Evolutionary conservation across 805 yeast genomes (phyloP), one percentile per base, ranked within the genome.

Genomic region (Myxozyma nipponensis): DNA sequence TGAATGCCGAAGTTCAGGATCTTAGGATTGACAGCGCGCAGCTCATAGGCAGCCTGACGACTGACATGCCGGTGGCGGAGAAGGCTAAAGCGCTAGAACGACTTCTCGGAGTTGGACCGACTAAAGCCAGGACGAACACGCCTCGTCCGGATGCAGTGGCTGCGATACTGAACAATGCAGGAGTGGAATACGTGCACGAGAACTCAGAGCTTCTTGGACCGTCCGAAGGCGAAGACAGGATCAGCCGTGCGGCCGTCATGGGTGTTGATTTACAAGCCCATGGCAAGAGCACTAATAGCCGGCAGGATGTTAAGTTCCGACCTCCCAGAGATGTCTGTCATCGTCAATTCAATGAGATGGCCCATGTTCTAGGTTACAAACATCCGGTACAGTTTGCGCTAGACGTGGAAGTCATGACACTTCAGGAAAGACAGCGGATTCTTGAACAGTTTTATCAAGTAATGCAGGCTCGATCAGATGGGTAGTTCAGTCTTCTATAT

Each of bases 331-430:
- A 42, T n/a, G 56, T 54, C 10, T 19, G 50, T 15, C 18, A 39
- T 9, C 28, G 58, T 18, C 58, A 50, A 41, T 46, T 54, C 32
- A 51, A 46, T 19, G 39, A 50, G 17, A 54, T 54, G 44, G 52
- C 56, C 6, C 25, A 35, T 26, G 41, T 18, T 5, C 37, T 39
- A 17, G 50, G 50, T 7, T 54, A 40, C 35, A 22, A 42, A 15
- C 38, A 47, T 21, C 32, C 56, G 17, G 38, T 35, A 6, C 52
- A 50, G 10, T 54, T 54, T 41, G 58, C 53, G 15, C 26, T 54
- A 18, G 28, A 37, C 5, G 50, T 48, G 19, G 52, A 50, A 42
- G 32, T 39, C 19, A 10, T 51, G 17, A 36, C 44, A 9, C 37
- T 24, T 19, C 28, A 34, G 7, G 37, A 44, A 18, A 18, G 56